These are phyloP conservation scores for Podospora conica DNA, from an alignment of 495 filamentous ascomycete species.

Conservation along the genomic window DNA sequence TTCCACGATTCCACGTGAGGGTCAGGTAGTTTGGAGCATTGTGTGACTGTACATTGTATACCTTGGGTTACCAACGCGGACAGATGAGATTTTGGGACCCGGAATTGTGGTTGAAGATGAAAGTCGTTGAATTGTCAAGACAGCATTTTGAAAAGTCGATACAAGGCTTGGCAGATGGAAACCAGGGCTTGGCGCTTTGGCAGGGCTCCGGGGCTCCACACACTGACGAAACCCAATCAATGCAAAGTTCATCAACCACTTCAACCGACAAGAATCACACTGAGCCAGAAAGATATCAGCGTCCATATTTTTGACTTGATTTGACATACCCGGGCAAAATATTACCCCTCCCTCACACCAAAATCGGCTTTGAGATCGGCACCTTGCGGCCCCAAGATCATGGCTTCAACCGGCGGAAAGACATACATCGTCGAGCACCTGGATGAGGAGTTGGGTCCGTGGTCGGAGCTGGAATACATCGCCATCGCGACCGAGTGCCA, in stretches of 20 bases:
- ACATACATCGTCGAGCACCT: conserved; percentile 90
- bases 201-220: neutral
- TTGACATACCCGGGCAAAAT: neutral
- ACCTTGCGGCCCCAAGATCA: neutral
- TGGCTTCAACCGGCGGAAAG: conserved; percentile 31
- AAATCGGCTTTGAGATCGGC: neutral
- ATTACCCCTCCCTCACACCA: neutral
- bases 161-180: neutral
- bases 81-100: neutral
- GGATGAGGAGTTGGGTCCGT: conserved; percentile 86
- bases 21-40: neutral
- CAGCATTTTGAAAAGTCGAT: neutral
- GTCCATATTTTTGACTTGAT: neutral
- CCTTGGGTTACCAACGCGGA: neutral
- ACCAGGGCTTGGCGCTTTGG: neutral
- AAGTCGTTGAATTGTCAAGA: neutral
- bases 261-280: neutral
- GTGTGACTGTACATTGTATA: neutral
- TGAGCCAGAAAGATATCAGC: neutral
- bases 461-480: conserved; percentile 87
- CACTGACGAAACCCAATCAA: neutral
- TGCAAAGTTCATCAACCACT: neutral
- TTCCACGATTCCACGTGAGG: neutral
- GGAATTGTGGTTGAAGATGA: neutral
- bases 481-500: conserved; percentile 77